These are phyloP conservation scores for Oryza brachyantha DNA, from an alignment of 176 grass and related monocot species.

Conservation along the genomic window DNA sequence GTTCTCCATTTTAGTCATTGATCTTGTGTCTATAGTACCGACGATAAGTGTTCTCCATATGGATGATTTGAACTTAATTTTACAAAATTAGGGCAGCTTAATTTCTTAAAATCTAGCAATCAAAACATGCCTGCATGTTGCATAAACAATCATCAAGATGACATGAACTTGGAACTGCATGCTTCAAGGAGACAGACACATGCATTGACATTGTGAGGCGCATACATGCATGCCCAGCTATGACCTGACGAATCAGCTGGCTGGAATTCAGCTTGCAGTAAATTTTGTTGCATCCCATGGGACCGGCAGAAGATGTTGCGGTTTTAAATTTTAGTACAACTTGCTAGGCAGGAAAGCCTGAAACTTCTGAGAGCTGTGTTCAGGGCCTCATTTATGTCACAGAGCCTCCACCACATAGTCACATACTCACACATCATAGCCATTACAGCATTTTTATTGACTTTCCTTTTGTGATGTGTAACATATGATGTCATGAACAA, in stretches of 20 bases:
- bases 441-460: slow-evolving; percentile 23
- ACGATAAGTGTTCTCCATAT: background rate
- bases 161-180: slow-evolving; percentile 11
- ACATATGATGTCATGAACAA: slow-evolving; percentile 25
- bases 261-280: slow-evolving; percentile 35
- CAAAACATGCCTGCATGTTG: background rate
- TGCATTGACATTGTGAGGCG: slow-evolving; percentile 27
- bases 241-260: slow-evolving; percentile 20
- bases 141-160: slow-evolving; percentile 3
- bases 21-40: background rate
- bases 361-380: slow-evolving; percentile 24
- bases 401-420: slow-evolving; percentile 8
- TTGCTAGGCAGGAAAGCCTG: slow-evolving; percentile 42
- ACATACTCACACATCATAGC: slow-evolving; percentile 1
- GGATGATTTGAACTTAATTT: background rate
- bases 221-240: background rate
- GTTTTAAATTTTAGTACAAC: slow-evolving; percentile 25
- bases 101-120: background rate
- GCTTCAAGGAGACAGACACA: slow-evolving; percentile 23
- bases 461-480: slow-evolving; percentile 35
- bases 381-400: slow-evolving; percentile 49
- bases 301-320: slow-evolving; percentile 25
- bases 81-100: background rate
- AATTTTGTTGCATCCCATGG: slow-evolving; percentile 6
- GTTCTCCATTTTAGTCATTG: background rate